Base-by-base conservation (phyloP, 2,329 filamentous ascomycete species). In the Fusarium coicis region DNA sequence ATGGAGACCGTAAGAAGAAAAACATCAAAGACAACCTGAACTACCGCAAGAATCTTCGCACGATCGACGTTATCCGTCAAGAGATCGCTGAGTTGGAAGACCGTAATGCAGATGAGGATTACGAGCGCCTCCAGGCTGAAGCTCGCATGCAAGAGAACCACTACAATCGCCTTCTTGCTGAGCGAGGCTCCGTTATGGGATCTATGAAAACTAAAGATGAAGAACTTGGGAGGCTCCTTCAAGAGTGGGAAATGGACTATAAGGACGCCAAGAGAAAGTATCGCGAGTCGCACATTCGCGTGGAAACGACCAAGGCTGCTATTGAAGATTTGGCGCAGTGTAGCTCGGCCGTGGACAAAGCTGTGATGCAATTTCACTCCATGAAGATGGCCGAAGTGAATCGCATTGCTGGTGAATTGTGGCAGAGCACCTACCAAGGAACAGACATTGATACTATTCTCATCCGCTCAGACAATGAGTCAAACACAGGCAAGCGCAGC, bases 371-470 rank as follows among this genome's bases (percentile, higher is more conserved):
- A 78, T 99, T 96, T 80, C 96, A 99, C 84, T 89, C 92, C 36
- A 85, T 97, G 80, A 99, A 99, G 86, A 99, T 99, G 96, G 93
- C 96, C 76, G 95, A 99, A 81, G 96, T 99, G 81, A 99, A 99
- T 83, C 89, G 91, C 63, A 98, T 98, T 81, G 92, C 97, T 56
- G 94, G 93, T 73, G 96, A 99, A 81, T 88, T 99, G n/a, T 99
- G 96, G 96, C 93, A 94, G 83, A 93, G 92, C 79, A 98, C 96
- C 4, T 99, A 99, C 83, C 94, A 97, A 80, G 96, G 96, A 73
- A 98, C 96, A 2, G 96, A 99, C 79, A 95, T 99, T 62, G 96
- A 99, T 84, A 96, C 93, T 2, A 97, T 99, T 79, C 89, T 97
- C 79, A 98, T 99, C 83, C 93, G 93, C 44, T 97, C 95, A 23